Evolutionary conservation across 2,329 filamentous ascomycete species (phyloP).

Genomic region (Monosporascus sp.): DNA sequence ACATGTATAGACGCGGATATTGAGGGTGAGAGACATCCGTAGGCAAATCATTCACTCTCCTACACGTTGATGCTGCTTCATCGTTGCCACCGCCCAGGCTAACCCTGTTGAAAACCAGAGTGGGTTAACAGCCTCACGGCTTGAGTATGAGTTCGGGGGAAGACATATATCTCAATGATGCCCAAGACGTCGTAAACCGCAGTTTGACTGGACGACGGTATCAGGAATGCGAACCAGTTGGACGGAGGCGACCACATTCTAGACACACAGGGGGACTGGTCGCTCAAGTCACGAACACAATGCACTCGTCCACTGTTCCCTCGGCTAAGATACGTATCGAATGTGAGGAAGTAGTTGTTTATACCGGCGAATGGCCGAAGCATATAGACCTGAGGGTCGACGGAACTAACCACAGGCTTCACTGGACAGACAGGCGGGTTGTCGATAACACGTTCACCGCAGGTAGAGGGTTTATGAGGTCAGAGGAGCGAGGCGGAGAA

Average conservation of each 20-base stretch:
- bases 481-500: not conserved
- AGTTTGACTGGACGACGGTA: not conserved
- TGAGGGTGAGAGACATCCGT: not conserved
- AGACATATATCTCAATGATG: not conserved
- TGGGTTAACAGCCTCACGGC: not conserved
- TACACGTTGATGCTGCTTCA: not conserved
- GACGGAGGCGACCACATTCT: not conserved
- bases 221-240: not conserved
- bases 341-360: not conserved
- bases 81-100: not conserved
- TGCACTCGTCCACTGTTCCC: not conserved
- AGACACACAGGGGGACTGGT: no score
- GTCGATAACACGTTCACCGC: not conserved
- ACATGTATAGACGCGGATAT: not conserved
- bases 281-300: not conserved
- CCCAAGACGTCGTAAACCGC: not conserved
- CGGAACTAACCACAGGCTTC: not conserved
- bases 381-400: not conserved
- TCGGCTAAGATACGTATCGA: not conserved
- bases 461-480: not conserved
- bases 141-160: not conserved
- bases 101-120: not conserved
- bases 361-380: not conserved
- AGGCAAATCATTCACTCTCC: not conserved
- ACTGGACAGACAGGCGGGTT: not conserved